A percentile compares a stretch with the other conserved stretches of the same genome.
Conservation (phyloP, 1,284 basidiomycete genomes). For the Tremellales sp. region DNA sequence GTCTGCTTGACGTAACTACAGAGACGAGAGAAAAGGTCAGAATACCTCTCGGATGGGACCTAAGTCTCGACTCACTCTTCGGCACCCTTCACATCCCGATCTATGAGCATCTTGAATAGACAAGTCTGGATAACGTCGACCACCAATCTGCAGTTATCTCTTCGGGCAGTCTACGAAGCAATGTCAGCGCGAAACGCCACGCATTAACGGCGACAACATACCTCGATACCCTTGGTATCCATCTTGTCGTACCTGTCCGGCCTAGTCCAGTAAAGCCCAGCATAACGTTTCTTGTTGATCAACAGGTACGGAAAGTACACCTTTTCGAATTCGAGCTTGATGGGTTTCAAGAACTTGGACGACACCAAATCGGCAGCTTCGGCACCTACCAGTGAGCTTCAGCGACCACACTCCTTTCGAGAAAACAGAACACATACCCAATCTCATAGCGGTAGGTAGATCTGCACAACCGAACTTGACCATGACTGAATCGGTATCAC, state of each 20-base stretch:
- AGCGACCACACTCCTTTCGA: slow-evolving; percentile 3
- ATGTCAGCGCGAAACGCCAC: slow-evolving; percentile 3
- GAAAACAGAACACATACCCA: slow-evolving; percentile 57
- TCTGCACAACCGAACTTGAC: slow-evolving; percentile 87
- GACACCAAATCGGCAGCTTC: slow-evolving; percentile 95
- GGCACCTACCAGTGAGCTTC: slow-evolving; percentile 57
- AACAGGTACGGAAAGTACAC: slow-evolving; percentile 95
- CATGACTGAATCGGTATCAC: slow-evolving; percentile 98
- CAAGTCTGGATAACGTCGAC: slow-evolving; percentile 96
- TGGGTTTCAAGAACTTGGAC: slow-evolving; percentile 82
- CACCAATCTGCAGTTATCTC: slow-evolving; percentile 92
- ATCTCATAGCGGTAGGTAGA: slow-evolving; percentile 74
- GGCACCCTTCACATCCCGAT: slow-evolving; percentile 84
- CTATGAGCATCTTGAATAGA: slow-evolving; percentile 91
- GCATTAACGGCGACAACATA: slow-evolving; percentile 46
- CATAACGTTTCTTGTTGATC: slow-evolving; percentile 96
- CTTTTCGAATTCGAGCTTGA: slow-evolving; percentile 97
- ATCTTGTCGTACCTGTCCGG: slow-evolving; percentile 94
- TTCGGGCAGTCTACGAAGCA: slow-evolving; percentile 72
- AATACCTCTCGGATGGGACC: background rate
- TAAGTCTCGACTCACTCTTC: slow-evolving; percentile 64
- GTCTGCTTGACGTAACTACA: slow-evolving; percentile 82
- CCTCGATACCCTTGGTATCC: slow-evolving; percentile 98
- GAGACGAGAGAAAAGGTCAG: slow-evolving; percentile 5
- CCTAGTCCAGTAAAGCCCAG: slow-evolving; percentile 91